Percentiles rank a stretch among this genome's conserved stretches.
These are phyloP conservation scores for Avena eriantha DNA, from an alignment of 176 grass and related monocot species.

Conservation along the genomic window DNA sequence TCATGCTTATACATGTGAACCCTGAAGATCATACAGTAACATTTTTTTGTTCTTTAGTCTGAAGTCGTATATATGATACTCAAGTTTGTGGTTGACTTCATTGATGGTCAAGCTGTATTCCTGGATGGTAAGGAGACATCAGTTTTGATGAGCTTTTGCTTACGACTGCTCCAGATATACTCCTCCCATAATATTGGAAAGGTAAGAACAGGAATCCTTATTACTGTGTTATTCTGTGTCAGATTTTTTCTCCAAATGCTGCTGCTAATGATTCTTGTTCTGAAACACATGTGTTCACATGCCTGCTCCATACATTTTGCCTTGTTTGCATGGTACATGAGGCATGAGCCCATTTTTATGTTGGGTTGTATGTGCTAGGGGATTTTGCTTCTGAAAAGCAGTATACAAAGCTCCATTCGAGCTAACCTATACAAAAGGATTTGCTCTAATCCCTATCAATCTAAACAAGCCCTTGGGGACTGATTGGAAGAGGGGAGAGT, in stretches of 20 bases:
- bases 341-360: background rate
- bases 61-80: slow-evolving; percentile 94
- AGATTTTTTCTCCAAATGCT: slow-evolving; percentile 15
- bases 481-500: background rate
- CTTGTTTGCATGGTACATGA: slow-evolving; percentile 35
- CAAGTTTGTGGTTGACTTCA: slow-evolving; percentile 97
- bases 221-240: background rate
- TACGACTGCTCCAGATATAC: slow-evolving; percentile 89
- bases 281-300: background rate
- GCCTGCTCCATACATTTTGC: slow-evolving; percentile 11
- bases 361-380: background rate
- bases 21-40: slow-evolving; percentile 36
- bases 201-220: slow-evolving; percentile 50
- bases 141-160: slow-evolving; percentile 87
- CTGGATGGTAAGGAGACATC: slow-evolving; percentile 90
- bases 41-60: slow-evolving; percentile 56
- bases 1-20: slow-evolving; percentile 19
- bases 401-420: slow-evolving; percentile 14
- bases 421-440: background rate
- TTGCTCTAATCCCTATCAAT: background rate
- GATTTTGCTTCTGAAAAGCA: slow-evolving; percentile 39
- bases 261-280: background rate
- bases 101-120: slow-evolving; percentile 93
- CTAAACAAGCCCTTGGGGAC: background rate
- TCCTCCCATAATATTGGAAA: slow-evolving; percentile 97